A percentile compares a stretch with the other conserved stretches of the same genome.
phyloP scores from a whole-genome alignment of 2,329 filamentous ascomycete genomes.

The Ascochyta pisi region DNA sequence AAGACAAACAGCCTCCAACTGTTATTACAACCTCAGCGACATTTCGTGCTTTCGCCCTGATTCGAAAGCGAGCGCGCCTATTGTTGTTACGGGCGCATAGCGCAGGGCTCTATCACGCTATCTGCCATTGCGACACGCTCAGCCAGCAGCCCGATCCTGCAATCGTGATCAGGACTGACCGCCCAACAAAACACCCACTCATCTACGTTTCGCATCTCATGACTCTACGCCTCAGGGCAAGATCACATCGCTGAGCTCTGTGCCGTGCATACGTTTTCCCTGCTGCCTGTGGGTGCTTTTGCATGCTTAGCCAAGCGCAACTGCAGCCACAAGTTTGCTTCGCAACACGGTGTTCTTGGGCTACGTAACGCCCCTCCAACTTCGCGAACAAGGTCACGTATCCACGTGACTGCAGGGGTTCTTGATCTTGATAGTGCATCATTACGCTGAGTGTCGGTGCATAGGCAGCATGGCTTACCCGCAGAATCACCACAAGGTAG shows the following conservation, averaged over 20 bases:
- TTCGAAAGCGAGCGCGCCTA: not conserved
- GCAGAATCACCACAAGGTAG: constrained; percentile 17
- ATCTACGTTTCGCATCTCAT: too few species aligned
- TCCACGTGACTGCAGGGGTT: not conserved
- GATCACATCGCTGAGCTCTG: too few species aligned
- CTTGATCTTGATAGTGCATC: not conserved
- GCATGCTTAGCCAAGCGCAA: not conserved
- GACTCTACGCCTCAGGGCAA: too few species aligned
- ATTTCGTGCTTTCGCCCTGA: not conserved
- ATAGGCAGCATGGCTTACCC: not conserved
- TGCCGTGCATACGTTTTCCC: too few species aligned
- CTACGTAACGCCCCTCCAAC: too few species aligned
- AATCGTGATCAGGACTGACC: too few species aligned
- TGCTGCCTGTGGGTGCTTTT: not conserved
- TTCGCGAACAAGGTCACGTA: not conserved
- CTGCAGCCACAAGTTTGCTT: not conserved
- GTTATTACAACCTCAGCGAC: not conserved
- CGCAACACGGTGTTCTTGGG: too few species aligned
- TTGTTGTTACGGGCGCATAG: not conserved
- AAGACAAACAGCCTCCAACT: not conserved
- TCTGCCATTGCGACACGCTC: too few species aligned
- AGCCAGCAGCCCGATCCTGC: too few species aligned
- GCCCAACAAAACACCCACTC: too few species aligned
- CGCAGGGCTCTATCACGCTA: too few species aligned
- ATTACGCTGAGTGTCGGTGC: not conserved